Base-by-base conservation (phyloP, 352 stramenopile species). In the Thalassiosira pacifica region DNA sequence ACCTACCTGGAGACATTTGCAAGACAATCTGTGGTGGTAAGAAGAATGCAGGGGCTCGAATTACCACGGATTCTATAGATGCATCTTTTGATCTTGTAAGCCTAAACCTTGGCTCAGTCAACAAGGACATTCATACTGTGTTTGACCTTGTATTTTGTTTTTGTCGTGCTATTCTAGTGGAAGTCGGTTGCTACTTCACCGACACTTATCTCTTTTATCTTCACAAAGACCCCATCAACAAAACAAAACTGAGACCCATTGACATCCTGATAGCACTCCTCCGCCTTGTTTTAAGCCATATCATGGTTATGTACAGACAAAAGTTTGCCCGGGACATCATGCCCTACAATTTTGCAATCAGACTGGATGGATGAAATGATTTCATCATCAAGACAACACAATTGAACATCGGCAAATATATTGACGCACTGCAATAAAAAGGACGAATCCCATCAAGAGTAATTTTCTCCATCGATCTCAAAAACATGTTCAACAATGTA, bases 401-500 rank as follows among this genome's bases (percentile, higher is more conserved):
- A 69, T 63, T 85, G 0, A 10, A 26, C 0, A 77, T 86, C 13
- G 79, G 81, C 26, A 61, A 63, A 34, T 76, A 68, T 65, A 86
- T 86, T 53, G 48, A 29, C 11, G 24, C 3, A 0, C 57, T 37
- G 2, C 63, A 86, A 63, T n/a, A 13, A 18, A 2, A 34, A 52
- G 2, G 27, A 53, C 0, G 8, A 59, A 42, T 48, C 2, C 77
- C 77, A 18, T 37, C 67, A n/a, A 63, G 68, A 53, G 53, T 29
- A 0, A 27, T 63, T 0, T 6, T 86, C 19, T 82, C 60, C 31
- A 31, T 81, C 0, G 79, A 86, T 31, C 24, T 86, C 10, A 67
- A 3, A 4, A 86, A 86, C 55, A 86, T 86, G 79, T 86, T 86
- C 70, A 86, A 86, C 60, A 55, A 32, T 32, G 27, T 82, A 0